A percentile compares a stretch with the other conserved stretches of the same genome.
Evolutionary conservation across 2,329 filamentous ascomycete species (phyloP).

Genomic region (Penicillium janthinellum): DNA sequence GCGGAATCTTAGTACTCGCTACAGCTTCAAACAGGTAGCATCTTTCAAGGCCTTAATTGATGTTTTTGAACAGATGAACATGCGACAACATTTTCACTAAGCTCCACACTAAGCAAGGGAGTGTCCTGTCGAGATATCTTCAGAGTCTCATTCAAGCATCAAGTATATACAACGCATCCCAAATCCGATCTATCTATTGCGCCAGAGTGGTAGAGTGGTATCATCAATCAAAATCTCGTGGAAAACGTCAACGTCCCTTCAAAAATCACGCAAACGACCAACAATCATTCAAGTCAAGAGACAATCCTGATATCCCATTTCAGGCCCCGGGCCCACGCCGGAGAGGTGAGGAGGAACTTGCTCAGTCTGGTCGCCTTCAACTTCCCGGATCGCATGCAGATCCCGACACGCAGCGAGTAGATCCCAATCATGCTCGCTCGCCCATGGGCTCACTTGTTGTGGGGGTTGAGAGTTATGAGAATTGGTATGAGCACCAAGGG

Average conservation of each 20-base stretch:
- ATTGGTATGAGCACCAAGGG: constrained; percentile 15
- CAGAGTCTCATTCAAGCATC: not conserved
- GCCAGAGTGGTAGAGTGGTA: constrained; percentile 19
- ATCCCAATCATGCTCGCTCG: constrained; percentile 22
- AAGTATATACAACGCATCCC: not conserved
- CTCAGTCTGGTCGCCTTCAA: constrained; percentile 11
- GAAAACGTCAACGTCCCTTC: not conserved
- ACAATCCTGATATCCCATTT: constrained; percentile 13
- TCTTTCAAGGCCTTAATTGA: too few relatives aligned
- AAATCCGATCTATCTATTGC: constrained; percentile 15
- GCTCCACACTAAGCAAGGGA: too few relatives aligned
- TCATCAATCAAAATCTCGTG: constrained; percentile 13
- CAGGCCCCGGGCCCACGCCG: not conserved
- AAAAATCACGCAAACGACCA: not conserved
- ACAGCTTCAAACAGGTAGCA: too few relatives aligned
- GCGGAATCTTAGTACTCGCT: too few relatives aligned
- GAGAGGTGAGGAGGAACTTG: constrained; percentile 4
- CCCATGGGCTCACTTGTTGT: constrained; percentile 17
- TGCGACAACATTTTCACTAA: too few relatives aligned
- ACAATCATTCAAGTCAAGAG: constrained; percentile 6
- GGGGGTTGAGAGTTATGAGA: not conserved
- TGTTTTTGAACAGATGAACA: too few relatives aligned
- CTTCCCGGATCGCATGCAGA: constrained; percentile 5
- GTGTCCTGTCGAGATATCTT: not conserved
- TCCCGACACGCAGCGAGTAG: constrained; percentile 7